phyloP scores from a whole-genome alignment of 371 early-diverging fungal genomes.

The Saksenaea vasiformis region DNA sequence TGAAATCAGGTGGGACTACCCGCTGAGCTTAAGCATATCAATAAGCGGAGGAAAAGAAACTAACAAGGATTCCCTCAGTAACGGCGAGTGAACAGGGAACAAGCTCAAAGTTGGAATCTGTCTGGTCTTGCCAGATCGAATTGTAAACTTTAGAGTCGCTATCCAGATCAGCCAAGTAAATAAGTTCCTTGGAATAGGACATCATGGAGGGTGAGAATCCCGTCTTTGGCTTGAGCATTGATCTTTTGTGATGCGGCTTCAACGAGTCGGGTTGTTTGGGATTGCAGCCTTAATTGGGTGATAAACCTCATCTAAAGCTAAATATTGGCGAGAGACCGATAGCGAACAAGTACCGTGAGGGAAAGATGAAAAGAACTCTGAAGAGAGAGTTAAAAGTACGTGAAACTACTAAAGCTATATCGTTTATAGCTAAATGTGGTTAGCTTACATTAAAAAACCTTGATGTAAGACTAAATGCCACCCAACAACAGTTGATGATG shows the following conservation, averaged over 20 bases:
- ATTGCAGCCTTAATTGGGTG: constrained; percentile 64
- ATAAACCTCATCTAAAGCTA: constrained; percentile 71
- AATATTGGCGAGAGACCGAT: constrained; percentile 76
- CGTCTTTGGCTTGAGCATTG: constrained; percentile 35
- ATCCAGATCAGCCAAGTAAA: constrained; percentile 26
- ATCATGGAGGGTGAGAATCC: constrained; percentile 51
- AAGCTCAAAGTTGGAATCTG: constrained; percentile 32
- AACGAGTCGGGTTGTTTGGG: constrained; percentile 51
- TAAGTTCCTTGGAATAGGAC: constrained; percentile 57
- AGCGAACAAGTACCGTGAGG: constrained; percentile 78
- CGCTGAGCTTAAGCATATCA: constrained; percentile 75
- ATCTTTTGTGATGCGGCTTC: constrained; percentile 38
- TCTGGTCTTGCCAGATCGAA: constrained; percentile 26
- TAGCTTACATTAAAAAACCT: no score
- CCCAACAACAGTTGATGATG: no score
- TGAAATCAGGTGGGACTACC: constrained; percentile 62
- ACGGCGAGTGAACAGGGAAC: no score
- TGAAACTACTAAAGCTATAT: no score
- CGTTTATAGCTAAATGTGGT: no score
- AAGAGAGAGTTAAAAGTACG: constrained; percentile 2
- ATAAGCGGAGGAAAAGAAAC: constrained; percentile 76
- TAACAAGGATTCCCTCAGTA: constrained; percentile 68
- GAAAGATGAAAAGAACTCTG: constrained; percentile 66
- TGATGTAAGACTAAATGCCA: no score
- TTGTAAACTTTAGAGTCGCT: constrained; percentile 49